Percentiles rank a stretch among this genome's conserved stretches.
Evolutionary conservation across 2,329 filamentous ascomycete species (phyloP).

Genomic region (Neurospora sp.): DNA sequence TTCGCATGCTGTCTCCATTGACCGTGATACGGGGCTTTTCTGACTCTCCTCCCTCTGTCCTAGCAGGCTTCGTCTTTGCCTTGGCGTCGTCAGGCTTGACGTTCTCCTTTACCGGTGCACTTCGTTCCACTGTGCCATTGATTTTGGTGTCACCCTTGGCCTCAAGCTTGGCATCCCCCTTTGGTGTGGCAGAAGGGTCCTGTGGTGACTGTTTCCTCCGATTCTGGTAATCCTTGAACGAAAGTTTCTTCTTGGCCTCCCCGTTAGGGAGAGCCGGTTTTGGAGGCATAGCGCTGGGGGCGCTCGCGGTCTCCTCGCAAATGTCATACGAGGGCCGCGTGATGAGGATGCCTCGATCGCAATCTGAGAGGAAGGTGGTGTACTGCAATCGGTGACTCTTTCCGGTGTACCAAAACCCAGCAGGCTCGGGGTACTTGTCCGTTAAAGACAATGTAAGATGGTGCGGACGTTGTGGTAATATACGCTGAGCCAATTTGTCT

Average conservation of each 20-base stretch:
- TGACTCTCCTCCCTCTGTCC: constrained; percentile 20
- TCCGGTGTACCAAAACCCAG: constrained; percentile 31
- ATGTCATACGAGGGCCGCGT: constrained; percentile 49
- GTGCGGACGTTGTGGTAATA: constrained; percentile 42
- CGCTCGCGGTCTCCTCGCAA: constrained; percentile 36
- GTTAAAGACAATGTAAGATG: constrained; percentile 40
- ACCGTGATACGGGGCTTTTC: constrained; percentile 21
- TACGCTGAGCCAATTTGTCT: constrained; percentile 40
- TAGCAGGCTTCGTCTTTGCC: constrained; percentile 12
- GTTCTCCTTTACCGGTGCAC: constrained; percentile 8
- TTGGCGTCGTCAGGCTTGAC: constrained; percentile 13
- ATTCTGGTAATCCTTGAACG: constrained; percentile 50
- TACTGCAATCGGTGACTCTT: constrained; percentile 41
- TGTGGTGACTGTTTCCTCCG: constrained; percentile 26
- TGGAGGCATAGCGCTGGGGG: constrained; percentile 19
- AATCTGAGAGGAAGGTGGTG: constrained; percentile 46
- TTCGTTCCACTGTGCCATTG: constrained; percentile 1
- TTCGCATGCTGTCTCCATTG: constrained; percentile 22
- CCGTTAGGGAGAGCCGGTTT: constrained; percentile 28
- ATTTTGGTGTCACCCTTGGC: constrained; percentile 9
- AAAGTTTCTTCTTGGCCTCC: constrained; percentile 44
- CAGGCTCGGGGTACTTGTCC: constrained; percentile 35
- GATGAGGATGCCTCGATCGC: constrained; percentile 46
- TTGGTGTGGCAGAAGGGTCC: constrained; percentile 9
- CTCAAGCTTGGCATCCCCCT: constrained; percentile 14